Evolutionary conservation across 2,329 filamentous ascomycete genomes (phyloP), one percentile per base, ranked within the genome.

Genomic region (Metarhizium rileyi): DNA sequence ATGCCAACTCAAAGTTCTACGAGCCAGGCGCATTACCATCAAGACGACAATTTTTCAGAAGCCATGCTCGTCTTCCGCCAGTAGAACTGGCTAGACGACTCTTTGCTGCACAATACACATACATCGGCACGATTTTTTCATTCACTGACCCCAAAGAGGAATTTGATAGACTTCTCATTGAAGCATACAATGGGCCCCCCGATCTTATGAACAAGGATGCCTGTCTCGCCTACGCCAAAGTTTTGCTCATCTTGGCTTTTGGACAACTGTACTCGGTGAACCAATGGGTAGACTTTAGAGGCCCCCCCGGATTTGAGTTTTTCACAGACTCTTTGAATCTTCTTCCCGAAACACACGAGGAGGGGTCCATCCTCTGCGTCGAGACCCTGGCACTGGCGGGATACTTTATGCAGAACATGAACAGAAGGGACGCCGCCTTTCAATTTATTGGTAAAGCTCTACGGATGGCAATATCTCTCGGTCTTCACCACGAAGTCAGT

Each of bases 201-300:
- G 67, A 76, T 43, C 61, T 70, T 2, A 56, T 63, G 0, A 70
- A 76, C 46, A 64, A 64, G 20, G 70, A 76, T 28, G 67, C 68
- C 3, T 77, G 75, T 47, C 66, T 80, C 0, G 61, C 64, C 0
- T 75, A 75, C 52, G 74, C 75, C 50, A 75, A 80, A 47, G 63
- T 76, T 4, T 62, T 80, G 3, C 61, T 78, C 36, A 70, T 78
- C 5, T 63, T 80, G 9, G 75, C 76, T 0, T 77, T 77, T 55
- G 77, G 77, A 0, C 71, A 78, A 53, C 68, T 79, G 55, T 80
- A 80, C 56, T 77, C 74, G 3, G 68, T 80, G 44, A 80, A 80
- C 53, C 74, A 78, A 48, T 77, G 73, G 72, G 70, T 73, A 1
- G 70, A 70, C 43, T 70, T 68, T 55, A 70, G 74, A 38, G 73